Percentiles rank a stretch among this genome's conserved stretches.
Evolutionary conservation across 176 grass and related monocot species (phyloP).

Genomic region (Cymbopogon citratus): DNA sequence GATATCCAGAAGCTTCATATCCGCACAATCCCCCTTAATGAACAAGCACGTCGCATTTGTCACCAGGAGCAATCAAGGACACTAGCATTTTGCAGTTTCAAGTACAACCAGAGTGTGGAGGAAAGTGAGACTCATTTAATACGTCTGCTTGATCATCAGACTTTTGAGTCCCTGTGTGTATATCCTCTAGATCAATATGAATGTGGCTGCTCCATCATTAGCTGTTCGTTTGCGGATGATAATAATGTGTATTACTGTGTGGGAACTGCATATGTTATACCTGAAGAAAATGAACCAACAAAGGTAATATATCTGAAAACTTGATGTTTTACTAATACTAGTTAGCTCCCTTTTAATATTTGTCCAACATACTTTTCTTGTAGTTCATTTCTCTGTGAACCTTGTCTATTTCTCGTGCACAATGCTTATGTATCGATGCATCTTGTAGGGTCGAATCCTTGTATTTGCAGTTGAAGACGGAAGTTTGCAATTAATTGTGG

Average conservation of each 20-base stretch:
- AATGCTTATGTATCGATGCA: conserved; percentile 1
- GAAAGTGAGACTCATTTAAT: conserved; percentile 81
- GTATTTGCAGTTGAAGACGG: conserved; percentile 88
- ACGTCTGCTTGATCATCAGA: conserved; percentile 82
- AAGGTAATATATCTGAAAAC: conserved; percentile 42
- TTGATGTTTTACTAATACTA: neutral
- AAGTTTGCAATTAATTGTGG: conserved; percentile 67
- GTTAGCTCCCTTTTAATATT: neutral
- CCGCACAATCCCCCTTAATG: conserved; percentile 72
- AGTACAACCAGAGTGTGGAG: conserved; percentile 40
- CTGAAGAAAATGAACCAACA: conserved; percentile 80
- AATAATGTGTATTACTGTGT: conserved; percentile 79
- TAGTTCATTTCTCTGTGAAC: neutral
- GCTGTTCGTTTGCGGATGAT: conserved; percentile 87
- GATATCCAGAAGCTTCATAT: conserved; percentile 97
- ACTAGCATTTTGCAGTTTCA: conserved; percentile 70
- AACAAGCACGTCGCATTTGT: conserved; percentile 83
- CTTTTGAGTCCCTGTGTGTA: conserved; percentile 73
- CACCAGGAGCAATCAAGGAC: conserved; percentile 87
- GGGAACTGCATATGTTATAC: conserved; percentile 87
- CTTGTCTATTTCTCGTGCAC: neutral
- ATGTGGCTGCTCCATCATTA: conserved; percentile 79
- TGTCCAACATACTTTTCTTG: no score
- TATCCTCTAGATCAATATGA: conserved; percentile 79
- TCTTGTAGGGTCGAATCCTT: conserved; percentile 75